Evolutionary conservation across 176 grass and related monocot genomes (phyloP), one percentile per base, ranked within the genome.

Genomic region (Tuctoria greenei): DNA sequence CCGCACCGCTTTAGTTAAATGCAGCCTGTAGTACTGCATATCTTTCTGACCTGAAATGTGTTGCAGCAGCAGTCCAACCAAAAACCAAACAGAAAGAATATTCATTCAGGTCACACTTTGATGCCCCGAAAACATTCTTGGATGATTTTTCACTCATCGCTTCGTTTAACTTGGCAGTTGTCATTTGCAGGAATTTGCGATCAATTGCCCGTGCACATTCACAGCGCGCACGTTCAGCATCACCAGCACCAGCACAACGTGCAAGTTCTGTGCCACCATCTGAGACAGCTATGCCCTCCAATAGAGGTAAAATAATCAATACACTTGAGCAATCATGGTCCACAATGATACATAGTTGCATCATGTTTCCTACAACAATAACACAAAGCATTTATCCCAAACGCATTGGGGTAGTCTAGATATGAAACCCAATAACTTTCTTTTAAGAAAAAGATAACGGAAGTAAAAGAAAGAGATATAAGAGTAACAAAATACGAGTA

Each of bases 101-200:
- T 88, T 99, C 95, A 26, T 88, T 95, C 77, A 88, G 86, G 95
- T 99, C 61, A 72, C 63, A 67, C 26, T 72, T 12, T 16, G 18
- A 54, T 47, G 5, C 10, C 67, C 62, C 6, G 26, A 8, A 54
- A 50, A 57, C 9, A 70, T 27, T 42, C 6, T 79, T 28, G 64
- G 34, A 43, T 45, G 9, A 13, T 26, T 58, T 25, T 49, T 18
- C 66, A 58, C 13, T 45, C 27, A 16, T 27, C 18, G 60, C 15
- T 82, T 39, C 16, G 6, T 82, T 45, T 65, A 36, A 40, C 71
- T 47, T 61, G 34, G 68, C 51, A 6, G 12, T 18, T 78, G 4
- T 76, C 28, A 59, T 74, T 54, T 86, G 25, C 76, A 99, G 95
- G 78, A 99, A 99, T 67, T 60, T 81, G 62, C 75, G 83, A 52